A percentile compares a stretch with the other conserved stretches of the same genome.
phyloP scores from a whole-genome alignment of 2,329 filamentous ascomycete genomes.

The Diatrype stigma region DNA sequence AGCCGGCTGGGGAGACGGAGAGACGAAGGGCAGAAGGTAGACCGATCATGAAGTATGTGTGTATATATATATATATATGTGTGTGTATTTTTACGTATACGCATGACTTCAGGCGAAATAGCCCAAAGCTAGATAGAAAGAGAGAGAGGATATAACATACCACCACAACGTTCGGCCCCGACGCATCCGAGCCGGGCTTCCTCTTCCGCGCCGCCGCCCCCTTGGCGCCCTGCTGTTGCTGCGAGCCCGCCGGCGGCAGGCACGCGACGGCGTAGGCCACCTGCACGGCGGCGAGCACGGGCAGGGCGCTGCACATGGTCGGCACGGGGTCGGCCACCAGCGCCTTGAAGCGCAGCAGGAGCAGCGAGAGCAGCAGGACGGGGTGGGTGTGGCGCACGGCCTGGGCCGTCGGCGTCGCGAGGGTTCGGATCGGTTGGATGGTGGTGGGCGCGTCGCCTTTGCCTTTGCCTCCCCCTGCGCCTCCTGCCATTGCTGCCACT shows the following conservation, averaged over 20 bases:
- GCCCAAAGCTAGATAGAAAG: constrained; percentile 1
- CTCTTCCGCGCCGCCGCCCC: constrained; percentile 53
- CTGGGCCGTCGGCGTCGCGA: constrained; percentile 34
- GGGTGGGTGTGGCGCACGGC: constrained; percentile 65
- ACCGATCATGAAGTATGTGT: too few relatives aligned
- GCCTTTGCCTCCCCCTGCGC: constrained; percentile 15
- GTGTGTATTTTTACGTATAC: too few relatives aligned
- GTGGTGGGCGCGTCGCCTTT: constrained; percentile 11
- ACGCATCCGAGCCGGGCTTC: constrained; percentile 38
- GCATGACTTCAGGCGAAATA: too few relatives aligned
- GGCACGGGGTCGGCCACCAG: constrained; percentile 68
- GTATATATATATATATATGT: too few relatives aligned
- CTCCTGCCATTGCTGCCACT: constrained; percentile 15
- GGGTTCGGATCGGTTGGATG: constrained; percentile 32
- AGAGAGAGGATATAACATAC: constrained; percentile 32
- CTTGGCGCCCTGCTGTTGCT: constrained; percentile 34
- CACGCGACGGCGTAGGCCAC: constrained; percentile 58
- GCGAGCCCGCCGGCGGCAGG: constrained; percentile 56
- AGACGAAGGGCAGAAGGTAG: constrained; percentile 2
- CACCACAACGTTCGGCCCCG: constrained; percentile 41
- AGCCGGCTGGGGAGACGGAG: background rate
- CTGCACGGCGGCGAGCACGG: constrained; percentile 62
- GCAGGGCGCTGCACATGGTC: constrained; percentile 57
- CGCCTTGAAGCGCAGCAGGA: constrained; percentile 58
- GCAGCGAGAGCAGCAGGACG: constrained; percentile 59